Evolutionary conservation across 1,139 yeast genomes (phyloP).

Genomic region (Komagataea norvegica): DNA sequence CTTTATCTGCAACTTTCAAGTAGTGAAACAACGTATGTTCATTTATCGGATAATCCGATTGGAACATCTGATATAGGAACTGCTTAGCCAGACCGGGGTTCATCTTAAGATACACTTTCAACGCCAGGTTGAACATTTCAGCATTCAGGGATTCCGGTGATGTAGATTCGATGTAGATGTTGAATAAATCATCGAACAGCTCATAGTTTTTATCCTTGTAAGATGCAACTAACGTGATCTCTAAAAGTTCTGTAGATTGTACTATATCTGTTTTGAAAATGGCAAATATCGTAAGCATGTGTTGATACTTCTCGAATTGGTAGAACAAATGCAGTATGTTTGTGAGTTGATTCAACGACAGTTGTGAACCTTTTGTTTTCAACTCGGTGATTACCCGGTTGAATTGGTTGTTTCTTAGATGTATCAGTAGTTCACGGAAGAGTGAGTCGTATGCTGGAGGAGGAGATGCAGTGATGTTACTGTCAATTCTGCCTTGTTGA

Average conservation of each 20-base stretch:
- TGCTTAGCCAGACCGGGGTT: conserved; percentile 25
- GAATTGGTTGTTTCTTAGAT: conserved; percentile 5
- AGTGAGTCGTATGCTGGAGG: too few species aligned
- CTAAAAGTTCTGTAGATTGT: conserved; percentile 6
- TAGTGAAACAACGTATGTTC: conserved; percentile 19
- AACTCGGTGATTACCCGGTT: conserved; percentile 5
- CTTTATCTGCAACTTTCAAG: conserved; percentile 16
- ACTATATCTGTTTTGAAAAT: conserved; percentile 9
- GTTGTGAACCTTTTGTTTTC: conserved; percentile 7
- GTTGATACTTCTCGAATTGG: conserved; percentile 9
- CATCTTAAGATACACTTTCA: conserved; percentile 18
- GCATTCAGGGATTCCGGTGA: conserved; percentile 11
- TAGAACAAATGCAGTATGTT: conserved; percentile 7
- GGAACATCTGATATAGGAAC: conserved; percentile 24
- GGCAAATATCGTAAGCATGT: conserved; percentile 9
- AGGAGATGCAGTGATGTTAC: too few species aligned
- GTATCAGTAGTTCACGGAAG: neutral
- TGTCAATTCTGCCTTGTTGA: too few species aligned
- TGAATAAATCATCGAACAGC: conserved; percentile 20
- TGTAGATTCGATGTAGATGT: conserved; percentile 15
- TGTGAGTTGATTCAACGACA: conserved; percentile 3
- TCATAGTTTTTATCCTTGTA: conserved; percentile 12
- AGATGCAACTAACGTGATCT: conserved; percentile 8
- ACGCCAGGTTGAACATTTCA: conserved; percentile 19
- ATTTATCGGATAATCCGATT: conserved; percentile 22